phyloP scores from a whole-genome alignment of 1,284 basidiomycete species.

The Rhodotorula mucilaginosa region DNA sequence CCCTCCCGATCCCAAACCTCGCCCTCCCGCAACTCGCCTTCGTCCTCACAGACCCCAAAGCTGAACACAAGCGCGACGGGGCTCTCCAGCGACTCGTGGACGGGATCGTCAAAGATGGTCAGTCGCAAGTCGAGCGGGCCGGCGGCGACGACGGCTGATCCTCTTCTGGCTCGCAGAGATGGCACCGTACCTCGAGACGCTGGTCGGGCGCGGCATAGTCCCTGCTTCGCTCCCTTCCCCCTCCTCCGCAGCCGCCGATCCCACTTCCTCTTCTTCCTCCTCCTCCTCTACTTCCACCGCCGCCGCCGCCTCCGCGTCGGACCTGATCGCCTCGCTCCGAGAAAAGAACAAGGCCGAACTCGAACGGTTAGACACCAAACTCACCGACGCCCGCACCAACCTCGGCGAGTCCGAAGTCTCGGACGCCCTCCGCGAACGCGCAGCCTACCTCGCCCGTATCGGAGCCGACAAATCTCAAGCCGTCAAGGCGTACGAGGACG shows the following conservation, averaged over 20 bases:
- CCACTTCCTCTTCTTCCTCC: conserved; percentile 27
- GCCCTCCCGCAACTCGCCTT: conserved; percentile 73
- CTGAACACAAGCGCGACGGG: conserved; percentile 64
- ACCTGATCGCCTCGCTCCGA: conserved; percentile 67
- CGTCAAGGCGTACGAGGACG: conserved; percentile 75
- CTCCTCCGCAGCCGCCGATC: neutral
- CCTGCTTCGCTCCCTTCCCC: neutral
- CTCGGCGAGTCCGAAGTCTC: conserved; percentile 92
- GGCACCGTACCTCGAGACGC: conserved; percentile 60
- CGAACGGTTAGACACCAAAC: conserved; percentile 69
- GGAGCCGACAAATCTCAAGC: conserved; percentile 79
- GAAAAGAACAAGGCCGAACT: conserved; percentile 74
- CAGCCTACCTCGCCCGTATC: conserved; percentile 82
- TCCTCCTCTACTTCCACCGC: conserved; percentile 21
- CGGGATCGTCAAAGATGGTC: conserved; percentile 81
- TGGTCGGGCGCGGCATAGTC: conserved; percentile 7
- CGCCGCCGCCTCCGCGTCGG: conserved; percentile 41
- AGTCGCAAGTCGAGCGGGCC: conserved; percentile 45
- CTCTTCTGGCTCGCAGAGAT: conserved; percentile 58
- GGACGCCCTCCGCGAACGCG: conserved; percentile 79
- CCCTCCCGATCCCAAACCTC: conserved; percentile 79
- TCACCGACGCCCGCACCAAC: conserved; percentile 83
- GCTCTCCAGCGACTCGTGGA: conserved; percentile 67
- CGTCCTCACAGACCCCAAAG: conserved; percentile 62
- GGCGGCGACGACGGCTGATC: no score